These are phyloP conservation scores for Pythium myriotylum DNA, from an alignment of 352 stramenopile species.

Conservation along the genomic window DNA sequence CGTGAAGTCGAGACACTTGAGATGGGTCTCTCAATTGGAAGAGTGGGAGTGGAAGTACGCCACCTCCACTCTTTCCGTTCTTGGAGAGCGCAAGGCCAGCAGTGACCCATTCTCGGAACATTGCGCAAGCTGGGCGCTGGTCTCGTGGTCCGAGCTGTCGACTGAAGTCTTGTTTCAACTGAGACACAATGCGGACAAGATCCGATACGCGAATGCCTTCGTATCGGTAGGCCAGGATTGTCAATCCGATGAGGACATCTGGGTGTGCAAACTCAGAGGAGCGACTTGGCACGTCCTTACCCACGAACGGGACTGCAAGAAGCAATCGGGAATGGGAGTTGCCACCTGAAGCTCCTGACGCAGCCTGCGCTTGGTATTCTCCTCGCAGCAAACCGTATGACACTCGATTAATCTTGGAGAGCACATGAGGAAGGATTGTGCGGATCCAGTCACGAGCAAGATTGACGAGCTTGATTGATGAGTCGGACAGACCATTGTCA, in stretches of 20 bases:
- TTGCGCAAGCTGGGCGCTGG: slow-evolving; percentile 70
- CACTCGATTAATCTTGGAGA: slow-evolving; percentile 99
- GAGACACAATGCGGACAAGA: slow-evolving; percentile 84
- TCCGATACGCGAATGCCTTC: slow-evolving; percentile 87
- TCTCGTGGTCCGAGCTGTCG: slow-evolving; percentile 82
- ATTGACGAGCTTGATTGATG: slow-evolving; percentile 98
- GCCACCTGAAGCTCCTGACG: slow-evolving; percentile 63
- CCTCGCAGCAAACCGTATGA: slow-evolving; percentile 95
- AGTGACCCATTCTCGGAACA: slow-evolving; percentile 81
- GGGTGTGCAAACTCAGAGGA: slow-evolving; percentile 99
- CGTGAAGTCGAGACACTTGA: slow-evolving; percentile 95
- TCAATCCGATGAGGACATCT: slow-evolving; percentile 94
- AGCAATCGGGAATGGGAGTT: slow-evolving; percentile 97
- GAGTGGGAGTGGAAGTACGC: slow-evolving; percentile 93
- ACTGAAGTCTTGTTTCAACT: slow-evolving; percentile 89
- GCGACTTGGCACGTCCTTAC: slow-evolving; percentile 98
- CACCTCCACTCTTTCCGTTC: slow-evolving; percentile 40
- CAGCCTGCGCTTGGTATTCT: slow-evolving; percentile 54
- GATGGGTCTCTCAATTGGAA: slow-evolving; percentile 97
- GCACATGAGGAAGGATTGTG: slow-evolving; percentile 97
- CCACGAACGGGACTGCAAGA: slow-evolving; percentile 98
- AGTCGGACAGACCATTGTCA: slow-evolving; percentile 68
- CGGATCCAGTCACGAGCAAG: slow-evolving; percentile 96
- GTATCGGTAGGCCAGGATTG: slow-evolving; percentile 91
- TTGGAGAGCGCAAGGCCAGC: slow-evolving; percentile 39